Evolutionary conservation across 257 asterid species (phyloP).

Genomic region (Rubia yunnanensis): DNA sequence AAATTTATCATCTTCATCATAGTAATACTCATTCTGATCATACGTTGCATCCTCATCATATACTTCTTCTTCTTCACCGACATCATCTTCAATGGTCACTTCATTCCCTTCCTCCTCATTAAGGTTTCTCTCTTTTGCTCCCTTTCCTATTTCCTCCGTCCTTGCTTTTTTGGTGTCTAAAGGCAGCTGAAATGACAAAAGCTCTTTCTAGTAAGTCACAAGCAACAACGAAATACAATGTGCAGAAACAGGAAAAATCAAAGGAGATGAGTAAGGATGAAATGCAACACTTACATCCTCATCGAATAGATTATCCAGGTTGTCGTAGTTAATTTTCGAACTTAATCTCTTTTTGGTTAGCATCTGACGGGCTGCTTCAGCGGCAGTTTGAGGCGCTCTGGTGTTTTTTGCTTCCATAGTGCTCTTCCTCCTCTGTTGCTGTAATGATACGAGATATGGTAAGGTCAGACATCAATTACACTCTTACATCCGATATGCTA

Average conservation of each 20-base stretch:
- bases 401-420: constrained; percentile 38
- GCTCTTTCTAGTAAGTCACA: background rate
- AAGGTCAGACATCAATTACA: constrained; percentile 6
- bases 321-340: constrained; percentile 15
- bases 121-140: background rate
- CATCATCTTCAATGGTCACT: background rate
- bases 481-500: background rate
- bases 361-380: constrained; percentile 51
- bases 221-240: too few species aligned
- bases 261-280: background rate
- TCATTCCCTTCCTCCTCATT: background rate
- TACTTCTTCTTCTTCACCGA: background rate
- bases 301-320: constrained; percentile 15
- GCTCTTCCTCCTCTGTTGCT: constrained; percentile 70
- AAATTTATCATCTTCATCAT: constrained; percentile 4
- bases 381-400: constrained; percentile 53
- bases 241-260: too few species aligned
- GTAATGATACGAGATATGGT: constrained; percentile 14
- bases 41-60: background rate
- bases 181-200: constrained; percentile 4
- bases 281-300: constrained; percentile 8
- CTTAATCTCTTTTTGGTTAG: constrained; percentile 29
- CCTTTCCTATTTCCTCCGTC: background rate
- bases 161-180: background rate
- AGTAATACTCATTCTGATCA: constrained; percentile 6